These are phyloP conservation scores for Xanthoconium separans DNA, from an alignment of 1,284 basidiomycete genomes.

Conservation along the genomic window DNA sequence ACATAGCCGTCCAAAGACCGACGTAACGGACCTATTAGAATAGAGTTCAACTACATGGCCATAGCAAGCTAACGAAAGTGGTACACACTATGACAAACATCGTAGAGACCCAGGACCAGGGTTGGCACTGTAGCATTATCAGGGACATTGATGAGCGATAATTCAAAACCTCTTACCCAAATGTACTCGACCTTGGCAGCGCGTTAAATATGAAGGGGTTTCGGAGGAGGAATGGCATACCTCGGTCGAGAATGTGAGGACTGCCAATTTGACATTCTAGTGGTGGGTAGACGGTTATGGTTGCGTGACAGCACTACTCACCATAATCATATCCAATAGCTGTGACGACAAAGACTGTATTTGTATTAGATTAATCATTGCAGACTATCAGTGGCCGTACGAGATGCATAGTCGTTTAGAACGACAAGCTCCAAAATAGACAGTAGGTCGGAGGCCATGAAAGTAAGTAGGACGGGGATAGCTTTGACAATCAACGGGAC, in stretches of 20 bases:
- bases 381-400: not conserved
- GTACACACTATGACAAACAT: not conserved
- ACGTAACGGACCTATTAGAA: slow-evolving; percentile 2
- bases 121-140: not conserved
- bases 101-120: not conserved
- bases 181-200: not conserved
- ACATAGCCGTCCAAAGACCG: not conserved
- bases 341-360: not conserved
- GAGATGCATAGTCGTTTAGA: not conserved
- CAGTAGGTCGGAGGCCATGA: not conserved
- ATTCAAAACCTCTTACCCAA: not conserved
- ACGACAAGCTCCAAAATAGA: not conserved
- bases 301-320: not conserved
- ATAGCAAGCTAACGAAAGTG: not conserved
- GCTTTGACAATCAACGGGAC: too few species aligned
- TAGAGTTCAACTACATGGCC: not conserved
- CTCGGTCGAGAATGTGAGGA: not conserved
- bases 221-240: not conserved
- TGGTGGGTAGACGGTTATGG: not conserved
- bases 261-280: not conserved
- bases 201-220: not conserved
- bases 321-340: not conserved
- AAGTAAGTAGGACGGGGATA: too few species aligned
- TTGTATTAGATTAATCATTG: not conserved
- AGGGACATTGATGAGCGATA: not conserved